Conservation (phyloP, 352 stramenopile species). For the Phytophthora melonis region DNA sequence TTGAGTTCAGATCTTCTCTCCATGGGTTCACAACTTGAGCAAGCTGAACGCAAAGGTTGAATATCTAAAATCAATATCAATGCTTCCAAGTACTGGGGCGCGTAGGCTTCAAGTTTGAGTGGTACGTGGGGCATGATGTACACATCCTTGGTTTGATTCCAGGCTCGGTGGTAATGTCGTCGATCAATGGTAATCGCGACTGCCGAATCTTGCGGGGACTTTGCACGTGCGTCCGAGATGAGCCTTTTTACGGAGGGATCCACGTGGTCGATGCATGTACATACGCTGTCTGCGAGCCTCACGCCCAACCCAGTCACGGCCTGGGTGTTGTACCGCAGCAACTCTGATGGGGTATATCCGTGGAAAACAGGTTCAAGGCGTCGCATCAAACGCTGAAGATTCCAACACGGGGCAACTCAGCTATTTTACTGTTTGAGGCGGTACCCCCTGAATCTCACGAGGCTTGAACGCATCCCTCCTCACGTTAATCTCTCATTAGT, state of each 20-base stretch:
- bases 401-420: slow-evolving; percentile 1
- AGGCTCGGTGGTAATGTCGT: neutral
- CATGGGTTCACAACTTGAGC: neutral
- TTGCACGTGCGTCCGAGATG: neutral
- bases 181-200: neutral
- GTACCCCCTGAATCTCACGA: slow-evolving; percentile 26
- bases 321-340: neutral
- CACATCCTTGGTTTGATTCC: neutral
- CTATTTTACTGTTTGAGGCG: slow-evolving; percentile 5
- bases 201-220: neutral
- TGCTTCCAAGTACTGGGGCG: no score
- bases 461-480: slow-evolving; percentile 12
- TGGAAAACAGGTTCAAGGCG: slow-evolving; percentile 3
- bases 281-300: neutral
- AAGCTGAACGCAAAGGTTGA: neutral
- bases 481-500: slow-evolving; percentile 10
- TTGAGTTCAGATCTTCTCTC: neutral
- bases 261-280: neutral
- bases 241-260: neutral
- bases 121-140: neutral
- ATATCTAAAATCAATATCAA: neutral
- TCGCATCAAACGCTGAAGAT: slow-evolving; percentile 20
- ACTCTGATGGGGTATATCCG: neutral
- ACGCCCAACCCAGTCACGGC: neutral
- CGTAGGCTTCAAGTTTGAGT: no score